Conservation (phyloP, 2,329 filamentous ascomycete genomes). For the Botrytis pseudocinerea region DNA sequence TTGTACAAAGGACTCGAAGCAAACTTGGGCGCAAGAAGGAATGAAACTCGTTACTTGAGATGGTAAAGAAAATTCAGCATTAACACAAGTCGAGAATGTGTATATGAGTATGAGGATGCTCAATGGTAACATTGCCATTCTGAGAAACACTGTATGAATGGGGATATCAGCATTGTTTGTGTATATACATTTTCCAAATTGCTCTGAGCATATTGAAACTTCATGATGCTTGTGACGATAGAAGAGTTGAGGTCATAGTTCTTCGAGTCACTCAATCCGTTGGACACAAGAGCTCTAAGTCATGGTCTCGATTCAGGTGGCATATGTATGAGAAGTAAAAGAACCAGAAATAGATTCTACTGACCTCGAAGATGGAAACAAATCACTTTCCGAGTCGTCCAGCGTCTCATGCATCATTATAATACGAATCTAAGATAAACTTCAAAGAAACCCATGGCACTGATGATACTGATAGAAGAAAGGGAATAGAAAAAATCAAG, state of each 20-base stretch:
- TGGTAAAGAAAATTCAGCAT: slow-evolving; percentile 31
- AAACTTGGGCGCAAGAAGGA: slow-evolving; percentile 56
- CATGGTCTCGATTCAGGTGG: slow-evolving; percentile 18
- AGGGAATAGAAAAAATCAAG: slow-evolving; percentile 32
- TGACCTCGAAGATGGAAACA: slow-evolving; percentile 37
- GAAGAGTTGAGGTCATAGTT: slow-evolving; percentile 20
- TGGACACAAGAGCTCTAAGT: slow-evolving; percentile 5
- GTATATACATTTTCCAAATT: slow-evolving; percentile 17
- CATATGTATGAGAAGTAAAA: slow-evolving; percentile 13
- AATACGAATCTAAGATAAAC: slow-evolving; percentile 31
- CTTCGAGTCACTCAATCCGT: slow-evolving; percentile 15
- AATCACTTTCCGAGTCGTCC: slow-evolving; percentile 37
- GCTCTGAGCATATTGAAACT: neutral
- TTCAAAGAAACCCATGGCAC: slow-evolving; percentile 25
- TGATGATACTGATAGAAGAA: slow-evolving; percentile 30
- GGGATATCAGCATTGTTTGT: slow-evolving; percentile 31
- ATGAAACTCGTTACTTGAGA: slow-evolving; percentile 38
- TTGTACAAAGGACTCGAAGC: slow-evolving; percentile 63
- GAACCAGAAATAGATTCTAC: slow-evolving; percentile 26
- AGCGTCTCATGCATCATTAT: slow-evolving; percentile 42
- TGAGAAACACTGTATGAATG: slow-evolving; percentile 31
- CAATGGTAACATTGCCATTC: slow-evolving; percentile 40
- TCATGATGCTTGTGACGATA: slow-evolving; percentile 10
- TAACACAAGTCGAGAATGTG: slow-evolving; percentile 30
- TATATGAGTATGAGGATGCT: slow-evolving; percentile 38